Conservation (phyloP, 2,329 filamentous ascomycete species). For the Aspergillus sp. region DNA sequence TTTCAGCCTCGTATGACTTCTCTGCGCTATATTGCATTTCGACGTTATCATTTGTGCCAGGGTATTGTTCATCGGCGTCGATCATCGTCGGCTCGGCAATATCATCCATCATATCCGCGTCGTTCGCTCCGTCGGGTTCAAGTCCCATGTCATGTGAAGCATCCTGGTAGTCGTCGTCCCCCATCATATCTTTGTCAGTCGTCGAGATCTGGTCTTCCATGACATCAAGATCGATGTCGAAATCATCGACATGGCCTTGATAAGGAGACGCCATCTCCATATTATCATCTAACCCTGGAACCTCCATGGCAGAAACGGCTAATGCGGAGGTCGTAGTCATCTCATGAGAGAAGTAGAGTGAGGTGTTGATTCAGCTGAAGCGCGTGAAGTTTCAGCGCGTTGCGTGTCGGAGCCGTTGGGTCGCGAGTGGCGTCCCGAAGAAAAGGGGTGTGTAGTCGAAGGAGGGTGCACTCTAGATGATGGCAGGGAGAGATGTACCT, state of each 20-base stretch:
- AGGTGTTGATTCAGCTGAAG: constrained; percentile 4
- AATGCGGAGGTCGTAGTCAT: constrained; percentile 36
- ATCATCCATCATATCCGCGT: constrained; percentile 51
- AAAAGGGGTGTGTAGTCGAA: neutral
- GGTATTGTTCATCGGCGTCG: constrained; percentile 33
- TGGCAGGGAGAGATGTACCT: no score
- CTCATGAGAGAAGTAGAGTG: constrained; percentile 20
- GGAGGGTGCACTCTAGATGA: no score
- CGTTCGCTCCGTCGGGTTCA: constrained; percentile 28
- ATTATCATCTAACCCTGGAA: constrained; percentile 39
- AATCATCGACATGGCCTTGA: constrained; percentile 50
- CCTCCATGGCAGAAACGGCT: constrained; percentile 36
- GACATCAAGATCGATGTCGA: constrained; percentile 59
- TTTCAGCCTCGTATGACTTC: constrained; percentile 38
- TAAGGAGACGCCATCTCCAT: constrained; percentile 45
- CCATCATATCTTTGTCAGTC: constrained; percentile 51
- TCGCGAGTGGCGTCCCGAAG: constrained; percentile 1
- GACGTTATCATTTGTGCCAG: constrained; percentile 25
- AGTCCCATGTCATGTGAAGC: constrained; percentile 31
- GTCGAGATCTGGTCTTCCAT: constrained; percentile 58
- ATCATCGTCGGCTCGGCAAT: constrained; percentile 39
- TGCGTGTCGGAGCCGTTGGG: constrained; percentile 7
- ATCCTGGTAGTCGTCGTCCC: constrained; percentile 38
- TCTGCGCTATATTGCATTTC: constrained; percentile 31
- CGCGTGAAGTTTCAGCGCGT: constrained; percentile 21